Percentiles rank a stretch among this genome's conserved stretches.
Evolutionary conservation across 495 filamentous ascomycete species (phyloP).

Genomic region (Xanthoparmelia taractica): DNA sequence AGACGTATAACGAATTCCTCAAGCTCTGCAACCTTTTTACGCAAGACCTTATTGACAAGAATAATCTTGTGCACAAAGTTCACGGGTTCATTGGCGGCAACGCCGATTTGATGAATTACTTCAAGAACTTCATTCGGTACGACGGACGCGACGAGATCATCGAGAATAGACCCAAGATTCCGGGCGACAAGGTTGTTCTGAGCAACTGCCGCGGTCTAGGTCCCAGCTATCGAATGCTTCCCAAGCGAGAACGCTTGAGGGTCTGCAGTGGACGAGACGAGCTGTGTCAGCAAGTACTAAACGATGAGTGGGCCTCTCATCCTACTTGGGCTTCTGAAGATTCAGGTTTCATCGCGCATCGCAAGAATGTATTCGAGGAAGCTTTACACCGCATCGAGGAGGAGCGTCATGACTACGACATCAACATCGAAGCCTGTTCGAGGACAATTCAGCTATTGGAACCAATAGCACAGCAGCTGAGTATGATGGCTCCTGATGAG

Average conservation of each 20-base stretch:
- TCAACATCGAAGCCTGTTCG: slow-evolving; percentile 87
- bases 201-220: slow-evolving; percentile 90
- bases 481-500: slow-evolving; percentile 63
- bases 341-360: slow-evolving; percentile 93
- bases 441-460: slow-evolving; percentile 93
- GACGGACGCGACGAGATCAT: slow-evolving; percentile 66
- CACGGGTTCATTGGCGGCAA: slow-evolving; percentile 82
- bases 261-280: slow-evolving; percentile 89
- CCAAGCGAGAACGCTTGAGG: slow-evolving; percentile 78
- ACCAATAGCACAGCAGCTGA: slow-evolving; percentile 82
- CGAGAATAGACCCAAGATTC: slow-evolving; percentile 65
- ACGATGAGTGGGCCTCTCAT: slow-evolving; percentile 97
- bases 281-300: slow-evolving; percentile 82
- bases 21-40: slow-evolving; percentile 93
- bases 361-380: slow-evolving; percentile 92
- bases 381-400: slow-evolving; percentile 93
- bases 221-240: slow-evolving; percentile 88
- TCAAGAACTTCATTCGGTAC: slow-evolving; percentile 69
- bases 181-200: slow-evolving; percentile 69
- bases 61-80: slow-evolving; percentile 71
- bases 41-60: slow-evolving; percentile 78
- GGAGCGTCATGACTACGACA: slow-evolving; percentile 97
- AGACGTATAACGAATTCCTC: slow-evolving; percentile 85
- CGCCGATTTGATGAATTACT: slow-evolving; percentile 74
- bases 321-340: slow-evolving; percentile 99